phyloP scores from a whole-genome alignment of 2,329 filamentous ascomycete genomes.

The Aspergillus tubingensis region DNA sequence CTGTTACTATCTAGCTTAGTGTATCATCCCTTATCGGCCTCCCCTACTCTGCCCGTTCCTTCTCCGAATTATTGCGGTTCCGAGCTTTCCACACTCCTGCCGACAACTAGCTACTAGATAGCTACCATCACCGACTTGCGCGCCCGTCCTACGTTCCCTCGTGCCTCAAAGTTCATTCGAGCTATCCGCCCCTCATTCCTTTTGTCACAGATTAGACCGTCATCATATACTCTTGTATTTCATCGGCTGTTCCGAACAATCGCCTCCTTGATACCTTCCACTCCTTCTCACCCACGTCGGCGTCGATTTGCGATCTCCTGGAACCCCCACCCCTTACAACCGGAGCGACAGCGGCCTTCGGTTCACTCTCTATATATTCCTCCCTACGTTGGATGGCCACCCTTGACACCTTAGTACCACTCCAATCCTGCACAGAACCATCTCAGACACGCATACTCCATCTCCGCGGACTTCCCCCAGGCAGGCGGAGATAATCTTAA shows the following conservation, averaged over 20 bases:
- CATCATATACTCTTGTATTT: neutral
- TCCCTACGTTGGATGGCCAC: conserved; percentile 25
- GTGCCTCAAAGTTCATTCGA: neutral
- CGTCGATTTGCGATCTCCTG: conserved; percentile 6
- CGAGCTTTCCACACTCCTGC: conserved; percentile 3
- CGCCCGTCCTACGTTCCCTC: conserved; percentile 8
- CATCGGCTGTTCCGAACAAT: conserved; percentile 2
- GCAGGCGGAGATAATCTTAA: conserved; percentile 33
- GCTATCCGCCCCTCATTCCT: neutral
- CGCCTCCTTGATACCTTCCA: conserved; percentile 7
- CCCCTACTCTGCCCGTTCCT: conserved; percentile 10
- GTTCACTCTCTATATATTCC: neutral
- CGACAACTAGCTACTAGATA: neutral
- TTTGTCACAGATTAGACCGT: no score
- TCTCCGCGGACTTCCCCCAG: conserved; percentile 26
- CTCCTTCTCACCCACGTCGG: conserved; percentile 17
- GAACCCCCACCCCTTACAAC: conserved; percentile 5
- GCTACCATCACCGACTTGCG: neutral
- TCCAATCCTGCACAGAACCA: conserved; percentile 13
- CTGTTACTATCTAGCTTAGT: neutral
- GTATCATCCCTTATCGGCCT: conserved; percentile 6
- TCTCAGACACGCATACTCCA: conserved; percentile 22
- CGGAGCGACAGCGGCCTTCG: neutral
- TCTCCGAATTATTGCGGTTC: conserved; percentile 1
- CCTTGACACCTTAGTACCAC: conserved; percentile 9